Percentiles rank a stretch among this genome's conserved stretches.
Conservation (phyloP, 352 stramenopile genomes). For the Thalassiosira ordinaria region DNA sequence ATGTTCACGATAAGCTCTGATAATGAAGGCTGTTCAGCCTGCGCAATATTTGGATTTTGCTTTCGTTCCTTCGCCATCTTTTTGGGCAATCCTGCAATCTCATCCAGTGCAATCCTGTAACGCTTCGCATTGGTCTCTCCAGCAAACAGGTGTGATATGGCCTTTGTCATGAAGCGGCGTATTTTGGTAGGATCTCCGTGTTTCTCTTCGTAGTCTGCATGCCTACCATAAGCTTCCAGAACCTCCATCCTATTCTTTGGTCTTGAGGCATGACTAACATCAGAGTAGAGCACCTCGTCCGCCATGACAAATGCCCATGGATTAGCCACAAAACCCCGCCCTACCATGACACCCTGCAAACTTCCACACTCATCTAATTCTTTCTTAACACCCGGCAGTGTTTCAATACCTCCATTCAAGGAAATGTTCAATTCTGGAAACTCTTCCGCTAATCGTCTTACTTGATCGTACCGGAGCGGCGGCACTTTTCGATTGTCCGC, state of each 20-base stretch:
- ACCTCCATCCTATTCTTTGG: constrained; percentile 77
- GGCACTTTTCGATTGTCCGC: constrained; percentile 98
- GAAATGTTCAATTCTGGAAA: constrained; percentile 96
- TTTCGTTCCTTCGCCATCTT: constrained; percentile 55
- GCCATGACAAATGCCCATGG: constrained; percentile 84
- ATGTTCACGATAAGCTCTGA: constrained; percentile 80
- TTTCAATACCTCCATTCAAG: constrained; percentile 97
- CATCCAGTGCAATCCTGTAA: constrained; percentile 80
- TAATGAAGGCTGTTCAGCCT: constrained; percentile 52
- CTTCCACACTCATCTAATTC: constrained; percentile 82
- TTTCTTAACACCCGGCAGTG: constrained; percentile 90
- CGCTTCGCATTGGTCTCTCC: too few species aligned
- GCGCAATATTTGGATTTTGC: constrained; percentile 17
- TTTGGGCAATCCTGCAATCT: constrained; percentile 71
- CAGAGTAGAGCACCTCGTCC: constrained; percentile 76
- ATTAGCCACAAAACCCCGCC: constrained; percentile 78
- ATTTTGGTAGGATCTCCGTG: constrained; percentile 67
- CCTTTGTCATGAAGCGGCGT: constrained; percentile 76
- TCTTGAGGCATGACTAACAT: constrained; percentile 6
- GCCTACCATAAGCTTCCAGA: constrained; percentile 72
- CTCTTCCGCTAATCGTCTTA: constrained; percentile 93
- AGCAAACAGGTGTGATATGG: constrained; percentile 77
- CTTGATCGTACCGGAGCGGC: constrained; percentile 94
- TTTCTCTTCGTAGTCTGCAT: constrained; percentile 78
- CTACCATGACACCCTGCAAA: constrained; percentile 88